Evolutionary conservation across 1,139 yeast species (phyloP), one percentile per base, ranked within the genome.

Genomic region (Debaryomyces sp.): DNA sequence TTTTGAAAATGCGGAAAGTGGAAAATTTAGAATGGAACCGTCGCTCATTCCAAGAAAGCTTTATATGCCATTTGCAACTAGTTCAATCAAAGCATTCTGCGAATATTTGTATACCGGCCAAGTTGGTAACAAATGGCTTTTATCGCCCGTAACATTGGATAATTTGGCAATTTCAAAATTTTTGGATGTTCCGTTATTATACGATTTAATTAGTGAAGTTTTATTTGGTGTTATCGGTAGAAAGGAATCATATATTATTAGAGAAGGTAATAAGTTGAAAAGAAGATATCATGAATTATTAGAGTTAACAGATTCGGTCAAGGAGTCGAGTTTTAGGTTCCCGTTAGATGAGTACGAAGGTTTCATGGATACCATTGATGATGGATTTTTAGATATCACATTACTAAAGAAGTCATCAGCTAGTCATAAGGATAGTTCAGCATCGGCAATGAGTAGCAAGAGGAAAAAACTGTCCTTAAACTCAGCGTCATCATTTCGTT

Each of bases 101-200:
- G 94, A 87, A 58, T 87, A 82, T 62, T 72, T 87, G 51, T 86
- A 85, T 59, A 87, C 92, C 6, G 95, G 94, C 1, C 91, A 87
- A 64, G 80, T 87, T 30, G 90, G 89, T 30, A 82, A 85, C 50
- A 84, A 81, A 56, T 87, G 92, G 92, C 66, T 77, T 12, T 66
- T 87, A 32, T 72, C 80, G 2, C 92, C 92, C 0, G 84, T 88
- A 0, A 79, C 88, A 0, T 71, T 85, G 48, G 91, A 87, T 54
- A 75, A 84, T 46, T 71, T 87, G 55, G 66, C 82, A 26, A 74
- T 85, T 56, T 78, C 90, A 1, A 84, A 84, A 55, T 76, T 81
- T 51, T 85, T 82, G 59, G 83, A 82, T 52, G 77, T 87, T 17
- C 92, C 92, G 1, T 67, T 87, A 49, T 67, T 87, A 33, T 85